Evolutionary conservation across 257 asterid genomes (phyloP).

Genomic region (Craterostigma plantagineum): DNA sequence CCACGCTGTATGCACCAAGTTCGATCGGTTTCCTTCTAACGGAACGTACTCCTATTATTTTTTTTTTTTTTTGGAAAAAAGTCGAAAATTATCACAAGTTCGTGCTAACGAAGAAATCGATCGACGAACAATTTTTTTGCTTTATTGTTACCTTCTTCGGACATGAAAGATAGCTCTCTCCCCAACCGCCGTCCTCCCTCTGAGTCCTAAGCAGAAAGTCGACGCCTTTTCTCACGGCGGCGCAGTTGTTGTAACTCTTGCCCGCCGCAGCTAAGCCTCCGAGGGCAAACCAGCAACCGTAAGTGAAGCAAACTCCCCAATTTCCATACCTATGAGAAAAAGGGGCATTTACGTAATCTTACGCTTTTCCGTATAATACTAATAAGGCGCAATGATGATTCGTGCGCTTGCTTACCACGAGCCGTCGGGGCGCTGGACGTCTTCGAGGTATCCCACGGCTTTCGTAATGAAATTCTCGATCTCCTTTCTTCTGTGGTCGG

Average conservation of each 20-base stretch:
- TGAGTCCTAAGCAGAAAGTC: conserved; percentile 41
- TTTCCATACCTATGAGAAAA: conserved; percentile 41
- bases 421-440: conserved; percentile 48
- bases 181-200: conserved; percentile 75
- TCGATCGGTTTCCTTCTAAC: conserved; percentile 37
- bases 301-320: conserved; percentile 80
- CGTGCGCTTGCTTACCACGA: conserved; percentile 33
- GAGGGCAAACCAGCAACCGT: conserved; percentile 68
- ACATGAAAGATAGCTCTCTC: conserved; percentile 73
- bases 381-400: too few species aligned
- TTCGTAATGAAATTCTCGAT: conserved; percentile 21
- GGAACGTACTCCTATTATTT: conserved; percentile 39
- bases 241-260: conserved; percentile 25
- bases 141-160: conserved; percentile 36
- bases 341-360: too few species aligned
- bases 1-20: conserved; percentile 78
- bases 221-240: conserved; percentile 34
- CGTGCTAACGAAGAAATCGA: neutral
- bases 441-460: conserved; percentile 38
- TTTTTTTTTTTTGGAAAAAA: too few species aligned
- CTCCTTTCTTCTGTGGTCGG: conserved; percentile 45
- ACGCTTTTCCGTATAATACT: neutral
- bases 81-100: too few species aligned
- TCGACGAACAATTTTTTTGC: too few species aligned
- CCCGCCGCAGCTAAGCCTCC: conserved; percentile 61